phyloP scores from a whole-genome alignment of 306 rosid species.

The Fagus sylvatica region DNA sequence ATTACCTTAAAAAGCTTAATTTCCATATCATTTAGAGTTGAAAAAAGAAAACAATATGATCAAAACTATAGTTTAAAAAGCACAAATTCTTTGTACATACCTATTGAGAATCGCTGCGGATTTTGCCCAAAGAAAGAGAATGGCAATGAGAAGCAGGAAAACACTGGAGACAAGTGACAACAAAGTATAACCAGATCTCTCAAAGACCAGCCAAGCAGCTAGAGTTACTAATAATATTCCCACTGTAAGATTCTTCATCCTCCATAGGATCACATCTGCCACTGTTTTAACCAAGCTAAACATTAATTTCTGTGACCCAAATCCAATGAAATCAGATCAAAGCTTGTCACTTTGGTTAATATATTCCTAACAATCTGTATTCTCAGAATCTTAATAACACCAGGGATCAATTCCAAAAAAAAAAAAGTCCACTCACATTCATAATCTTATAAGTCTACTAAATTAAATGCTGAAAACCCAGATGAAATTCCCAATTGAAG shows the following conservation, averaged over 20 bases:
- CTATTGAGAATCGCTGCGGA: slow-evolving; percentile 93
- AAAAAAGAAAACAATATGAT: slow-evolving; percentile 4
- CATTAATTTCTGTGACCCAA: slow-evolving; percentile 19
- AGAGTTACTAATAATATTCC: slow-evolving; percentile 60
- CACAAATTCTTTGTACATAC: slow-evolving; percentile 31
- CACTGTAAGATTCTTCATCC: slow-evolving; percentile 64
- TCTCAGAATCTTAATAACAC: background rate
- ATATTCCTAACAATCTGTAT: background rate
- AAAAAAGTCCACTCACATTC: background rate
- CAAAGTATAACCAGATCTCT: slow-evolving; percentile 89
- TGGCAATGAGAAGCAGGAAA: slow-evolving; percentile 78
- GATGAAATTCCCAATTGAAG: background rate
- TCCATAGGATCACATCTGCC: slow-evolving; percentile 94
- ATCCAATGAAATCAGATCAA: slow-evolving; percentile 10
- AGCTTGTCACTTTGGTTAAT: background rate
- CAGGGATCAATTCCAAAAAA: background rate
- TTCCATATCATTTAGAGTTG: background rate
- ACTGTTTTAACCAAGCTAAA: slow-evolving; percentile 42
- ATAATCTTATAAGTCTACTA: background rate
- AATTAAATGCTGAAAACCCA: background rate
- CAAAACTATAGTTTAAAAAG: slow-evolving; percentile 23
- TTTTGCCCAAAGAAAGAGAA: slow-evolving; percentile 95
- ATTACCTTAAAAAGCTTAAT: background rate
- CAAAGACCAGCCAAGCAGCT: slow-evolving; percentile 86
- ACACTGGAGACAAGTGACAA: slow-evolving; percentile 84